Percentiles rank a stretch among this genome's conserved stretches.
Evolutionary conservation across 441 rosid species (phyloP).

Genomic region (Viola pubescens): DNA sequence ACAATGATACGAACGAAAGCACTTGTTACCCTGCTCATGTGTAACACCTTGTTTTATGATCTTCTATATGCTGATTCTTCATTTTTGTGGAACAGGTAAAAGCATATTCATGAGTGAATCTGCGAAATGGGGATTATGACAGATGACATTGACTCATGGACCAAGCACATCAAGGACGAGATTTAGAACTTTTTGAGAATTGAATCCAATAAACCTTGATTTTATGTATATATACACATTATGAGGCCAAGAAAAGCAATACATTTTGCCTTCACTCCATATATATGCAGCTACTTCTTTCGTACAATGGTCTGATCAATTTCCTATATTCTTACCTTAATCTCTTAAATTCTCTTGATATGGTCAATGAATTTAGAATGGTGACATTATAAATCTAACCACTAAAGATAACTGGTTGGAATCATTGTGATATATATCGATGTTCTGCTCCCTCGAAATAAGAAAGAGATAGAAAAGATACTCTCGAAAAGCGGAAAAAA

Average conservation of each 20-base stretch:
- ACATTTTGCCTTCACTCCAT: not conserved
- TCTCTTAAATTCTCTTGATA: too few species aligned
- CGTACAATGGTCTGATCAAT: too few species aligned
- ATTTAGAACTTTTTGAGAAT: constrained; percentile 14
- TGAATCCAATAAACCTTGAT: constrained; percentile 23
- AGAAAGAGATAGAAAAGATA: too few species aligned
- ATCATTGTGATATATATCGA: too few species aligned
- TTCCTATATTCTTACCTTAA: too few species aligned
- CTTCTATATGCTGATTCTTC: constrained; percentile 8
- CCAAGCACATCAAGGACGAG: constrained; percentile 15
- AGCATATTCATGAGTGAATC: constrained; percentile 14
- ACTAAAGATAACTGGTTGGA: too few species aligned
- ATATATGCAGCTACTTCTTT: too few species aligned
- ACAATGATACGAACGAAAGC: not conserved
- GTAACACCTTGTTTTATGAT: not conserved
- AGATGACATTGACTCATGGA: constrained; percentile 12
- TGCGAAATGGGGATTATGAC: constrained; percentile 8
- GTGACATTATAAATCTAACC: too few species aligned
- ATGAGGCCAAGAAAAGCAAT: constrained; percentile 14
- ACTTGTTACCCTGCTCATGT: not conserved
- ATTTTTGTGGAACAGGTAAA: constrained; percentile 14
- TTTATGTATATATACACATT: constrained; percentile 12
- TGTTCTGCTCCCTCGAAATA: too few species aligned
- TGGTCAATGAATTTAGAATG: too few species aligned
- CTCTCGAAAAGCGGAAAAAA: too few species aligned